Base-by-base conservation (phyloP, 257 asterid genomes). In the Thymus mandschuricus region DNA sequence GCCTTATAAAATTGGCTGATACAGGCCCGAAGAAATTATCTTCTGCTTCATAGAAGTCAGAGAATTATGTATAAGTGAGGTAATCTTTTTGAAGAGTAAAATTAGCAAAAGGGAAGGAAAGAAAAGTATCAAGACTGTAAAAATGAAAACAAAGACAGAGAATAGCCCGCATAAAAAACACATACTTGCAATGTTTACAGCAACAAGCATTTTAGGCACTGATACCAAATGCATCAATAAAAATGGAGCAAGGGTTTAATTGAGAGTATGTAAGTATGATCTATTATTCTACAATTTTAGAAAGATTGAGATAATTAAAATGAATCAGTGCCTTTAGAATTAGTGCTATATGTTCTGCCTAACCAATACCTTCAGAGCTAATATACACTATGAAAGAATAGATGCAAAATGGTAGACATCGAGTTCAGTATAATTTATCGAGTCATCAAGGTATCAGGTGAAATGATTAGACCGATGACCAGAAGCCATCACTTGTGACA, bases 1-100 rank as follows among this genome's bases (percentile, higher is more conserved):
- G 95, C 71, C 86, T 85, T 78, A 95, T 95, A 78, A 95, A 95
- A 81, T 87, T 82, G 73, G 99, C 84, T 57, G 96, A 89, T 79
- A 95, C 96, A 48, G 99, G 99, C 63, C 99, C 99, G 54, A 89
- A 94, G 85, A 91, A 88, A 75, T 86, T 72, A 74, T 92, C 98
- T 75, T 89, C 98, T 91, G 97, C 85, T 64, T 15, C 46, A 66
- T 29, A 54, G 70, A 81, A 54, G 54, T 10, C 74, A 73, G 67
- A 68, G 64, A 58, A 49, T 13, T 30, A 75, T 70, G 69, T 50
- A 27, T 70, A 13, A 63, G 75, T 71, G 56, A 52, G 34, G 55
- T 48, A 48, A 49, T 51, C 30, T 43, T 74, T 65, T 2, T 58
- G 61, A 48, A 68, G 67, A 68, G 61, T 21, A 58, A 60, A 68